These are phyloP conservation scores for Sanghuangporus sanghuang DNA, from an alignment of 1,284 basidiomycete species.

Conservation along the genomic window DNA sequence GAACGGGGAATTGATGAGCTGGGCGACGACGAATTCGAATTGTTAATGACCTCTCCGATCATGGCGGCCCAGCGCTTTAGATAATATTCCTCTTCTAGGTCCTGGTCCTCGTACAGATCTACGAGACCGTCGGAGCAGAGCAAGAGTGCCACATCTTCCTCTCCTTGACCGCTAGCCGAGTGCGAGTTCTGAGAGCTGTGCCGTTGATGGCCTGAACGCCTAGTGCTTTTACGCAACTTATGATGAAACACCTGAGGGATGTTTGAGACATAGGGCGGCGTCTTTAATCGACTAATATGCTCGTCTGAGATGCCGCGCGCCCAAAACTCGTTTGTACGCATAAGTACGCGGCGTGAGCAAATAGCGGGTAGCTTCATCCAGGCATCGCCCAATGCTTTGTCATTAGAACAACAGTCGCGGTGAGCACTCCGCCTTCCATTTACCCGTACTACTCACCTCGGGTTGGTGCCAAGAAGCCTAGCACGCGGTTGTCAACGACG, in stretches of 20 bases:
- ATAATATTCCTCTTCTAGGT: conserved; percentile 24
- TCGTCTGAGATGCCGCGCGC: conserved; percentile 31
- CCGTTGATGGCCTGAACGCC: conserved; percentile 1
- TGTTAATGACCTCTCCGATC: conserved; percentile 14
- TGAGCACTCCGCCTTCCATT: conserved; percentile 9
- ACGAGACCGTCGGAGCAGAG: conserved; percentile 55
- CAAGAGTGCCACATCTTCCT: conserved; percentile 32
- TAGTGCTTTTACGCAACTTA: conserved; percentile 14
- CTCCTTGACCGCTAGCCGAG: conserved; percentile 14
- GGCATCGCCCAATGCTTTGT: conserved; percentile 55
- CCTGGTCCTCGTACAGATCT: conserved; percentile 43
- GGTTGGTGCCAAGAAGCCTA: conserved; percentile 63
- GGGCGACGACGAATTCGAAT: not conserved
- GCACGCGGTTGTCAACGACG: conserved; percentile 46
- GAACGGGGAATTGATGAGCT: not conserved
- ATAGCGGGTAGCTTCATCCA: conserved; percentile 55
- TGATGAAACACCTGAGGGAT: conserved; percentile 45
- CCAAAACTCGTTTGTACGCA: conserved; percentile 43
- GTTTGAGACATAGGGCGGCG: conserved; percentile 56
- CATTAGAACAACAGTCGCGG: not conserved
- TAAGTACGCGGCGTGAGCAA: conserved; percentile 52
- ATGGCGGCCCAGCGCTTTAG: conserved; percentile 16
- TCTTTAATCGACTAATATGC: conserved; percentile 43
- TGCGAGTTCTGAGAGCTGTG: conserved; percentile 13
- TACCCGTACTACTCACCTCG: conserved; percentile 39